A percentile compares a stretch with the other conserved stretches of the same genome.
These are phyloP conservation scores for Hypomontagnella submonticulosa DNA, from an alignment of 495 filamentous ascomycete species.

Conservation along the genomic window DNA sequence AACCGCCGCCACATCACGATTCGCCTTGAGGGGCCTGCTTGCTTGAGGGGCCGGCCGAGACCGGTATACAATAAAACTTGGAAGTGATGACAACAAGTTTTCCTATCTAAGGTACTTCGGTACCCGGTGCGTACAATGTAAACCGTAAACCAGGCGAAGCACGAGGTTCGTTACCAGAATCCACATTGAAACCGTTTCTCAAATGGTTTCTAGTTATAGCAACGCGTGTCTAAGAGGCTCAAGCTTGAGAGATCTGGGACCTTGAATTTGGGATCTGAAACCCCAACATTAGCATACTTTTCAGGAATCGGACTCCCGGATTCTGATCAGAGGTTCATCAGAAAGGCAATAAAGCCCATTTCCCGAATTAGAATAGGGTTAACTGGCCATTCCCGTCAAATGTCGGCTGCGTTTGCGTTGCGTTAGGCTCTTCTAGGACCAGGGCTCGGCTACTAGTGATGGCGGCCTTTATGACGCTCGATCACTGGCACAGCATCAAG, in stretches of 20 bases:
- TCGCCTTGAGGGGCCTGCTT: too few species aligned
- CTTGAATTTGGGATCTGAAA: slow-evolving; percentile 15
- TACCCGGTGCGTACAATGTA: not conserved
- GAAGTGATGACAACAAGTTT: too few species aligned
- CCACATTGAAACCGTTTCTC: not conserved
- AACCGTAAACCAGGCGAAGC: not conserved
- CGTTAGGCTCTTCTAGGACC: slow-evolving; percentile 31
- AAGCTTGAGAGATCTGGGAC: slow-evolving; percentile 4
- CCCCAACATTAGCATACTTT: slow-evolving; percentile 20
- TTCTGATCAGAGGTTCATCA: slow-evolving; percentile 16
- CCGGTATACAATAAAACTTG: too few species aligned
- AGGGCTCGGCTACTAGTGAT: slow-evolving; percentile 21
- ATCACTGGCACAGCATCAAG: slow-evolving; percentile 37
- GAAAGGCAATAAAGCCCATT: slow-evolving; percentile 10
- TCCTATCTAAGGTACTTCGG: not conserved
- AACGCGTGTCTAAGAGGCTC: slow-evolving; percentile 19
- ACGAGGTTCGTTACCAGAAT: not conserved
- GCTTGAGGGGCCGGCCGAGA: too few species aligned
- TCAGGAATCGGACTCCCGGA: slow-evolving; percentile 26
- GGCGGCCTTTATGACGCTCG: slow-evolving; percentile 35
- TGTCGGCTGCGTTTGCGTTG: not conserved
- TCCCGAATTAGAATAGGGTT: slow-evolving; percentile 7
- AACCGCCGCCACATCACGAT: too few species aligned
- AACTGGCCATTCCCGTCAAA: slow-evolving; percentile 3
- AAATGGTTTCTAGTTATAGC: slow-evolving; percentile 1